Base-by-base conservation (phyloP, 179 eudicot species). In the Spinacia oleracea region DNA sequence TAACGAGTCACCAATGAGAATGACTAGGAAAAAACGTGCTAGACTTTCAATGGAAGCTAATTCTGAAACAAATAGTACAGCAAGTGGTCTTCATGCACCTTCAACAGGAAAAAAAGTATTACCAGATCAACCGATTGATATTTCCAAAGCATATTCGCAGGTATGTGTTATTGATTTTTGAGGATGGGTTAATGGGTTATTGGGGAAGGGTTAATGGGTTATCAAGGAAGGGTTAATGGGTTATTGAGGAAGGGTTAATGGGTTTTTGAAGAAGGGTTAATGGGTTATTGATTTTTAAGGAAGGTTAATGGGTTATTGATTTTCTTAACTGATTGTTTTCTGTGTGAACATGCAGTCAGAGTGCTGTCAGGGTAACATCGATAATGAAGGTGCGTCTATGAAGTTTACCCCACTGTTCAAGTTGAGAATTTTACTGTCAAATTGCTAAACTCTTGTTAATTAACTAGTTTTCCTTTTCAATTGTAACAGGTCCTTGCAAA, bases 21-120 rank as follows among this genome's bases (percentile, higher is more conserved):
- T 62, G 68, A 56, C 81, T 72, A 90, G 90, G 79, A 92, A 91
- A 85, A 92, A 91, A 85, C 89, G 88, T 40, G 79, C 84, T 23
- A 86, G 88, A 76, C 78, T 78, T 29, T 71, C 83, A 65, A 70
- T 63, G 63, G 86, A 86, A 65, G 81, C 73, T 81, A 64, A 70
- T 62, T 70, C 74, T 79, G 72, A 78, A 72, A 74, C 69, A 9
- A 71, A 38, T 35, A 62, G 68, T 80, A 60, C 78, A 66, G 12
- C 78, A 8, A 66, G 10, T 77, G 50, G 73, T 50, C 79, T 23
- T 76, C 64, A 35, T 40, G 65, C 51, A 51, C 31, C 23, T 45
- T 71, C 83, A 31, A 34, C 59, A 4, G 64, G 11, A 42, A 77
- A 32, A 40, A 73, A 68, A 51, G 68, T 79, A 67, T 75, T 79